Percentiles rank a stretch among this genome's conserved stretches.
phyloP scores from a whole-genome alignment of 192 early-diverging fungal species.

The Podila horticola region DNA sequence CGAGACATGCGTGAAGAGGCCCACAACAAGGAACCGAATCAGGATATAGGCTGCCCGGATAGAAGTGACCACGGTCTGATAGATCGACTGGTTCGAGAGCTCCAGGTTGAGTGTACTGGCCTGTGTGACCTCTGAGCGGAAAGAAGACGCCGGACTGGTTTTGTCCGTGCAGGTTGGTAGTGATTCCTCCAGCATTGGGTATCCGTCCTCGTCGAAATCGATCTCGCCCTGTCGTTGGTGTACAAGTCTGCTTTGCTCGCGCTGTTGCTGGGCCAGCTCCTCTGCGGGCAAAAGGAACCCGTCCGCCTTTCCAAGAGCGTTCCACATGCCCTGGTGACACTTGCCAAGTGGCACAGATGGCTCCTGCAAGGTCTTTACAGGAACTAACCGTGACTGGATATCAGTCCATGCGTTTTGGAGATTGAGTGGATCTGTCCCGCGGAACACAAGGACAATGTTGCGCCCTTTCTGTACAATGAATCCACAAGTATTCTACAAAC shows the following conservation, averaged over 20 bases:
- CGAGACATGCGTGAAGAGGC: constrained; percentile 54
- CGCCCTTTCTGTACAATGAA: constrained; percentile 64
- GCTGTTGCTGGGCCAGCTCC: constrained; percentile 42
- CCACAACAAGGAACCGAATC: constrained; percentile 48
- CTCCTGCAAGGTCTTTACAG: constrained; percentile 30
- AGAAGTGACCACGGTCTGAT: constrained; percentile 53
- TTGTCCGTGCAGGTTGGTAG: not conserved
- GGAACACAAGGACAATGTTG: constrained; percentile 64
- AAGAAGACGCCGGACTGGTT: constrained; percentile 36
- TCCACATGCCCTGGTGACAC: constrained; percentile 65
- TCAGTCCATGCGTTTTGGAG: constrained; percentile 67
- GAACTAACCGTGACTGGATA: constrained; percentile 45
- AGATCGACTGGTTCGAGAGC: constrained; percentile 58
- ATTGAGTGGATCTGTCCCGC: constrained; percentile 66
- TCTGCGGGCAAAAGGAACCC: constrained; percentile 35
- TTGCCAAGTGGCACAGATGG: constrained; percentile 51
- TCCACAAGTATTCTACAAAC: constrained; percentile 57
- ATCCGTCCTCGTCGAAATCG: constrained; percentile 13
- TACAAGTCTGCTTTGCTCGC: constrained; percentile 20
- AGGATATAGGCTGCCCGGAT: constrained; percentile 52
- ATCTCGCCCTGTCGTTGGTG: constrained; percentile 18
- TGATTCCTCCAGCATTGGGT: not conserved
- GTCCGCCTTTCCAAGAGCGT: constrained; percentile 56
- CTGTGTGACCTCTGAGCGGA: constrained; percentile 32
- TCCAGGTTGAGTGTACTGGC: constrained; percentile 52